Evolutionary conservation across 2,329 filamentous ascomycete species (phyloP).

Genomic region (Colletotrichum nymphaeae): DNA sequence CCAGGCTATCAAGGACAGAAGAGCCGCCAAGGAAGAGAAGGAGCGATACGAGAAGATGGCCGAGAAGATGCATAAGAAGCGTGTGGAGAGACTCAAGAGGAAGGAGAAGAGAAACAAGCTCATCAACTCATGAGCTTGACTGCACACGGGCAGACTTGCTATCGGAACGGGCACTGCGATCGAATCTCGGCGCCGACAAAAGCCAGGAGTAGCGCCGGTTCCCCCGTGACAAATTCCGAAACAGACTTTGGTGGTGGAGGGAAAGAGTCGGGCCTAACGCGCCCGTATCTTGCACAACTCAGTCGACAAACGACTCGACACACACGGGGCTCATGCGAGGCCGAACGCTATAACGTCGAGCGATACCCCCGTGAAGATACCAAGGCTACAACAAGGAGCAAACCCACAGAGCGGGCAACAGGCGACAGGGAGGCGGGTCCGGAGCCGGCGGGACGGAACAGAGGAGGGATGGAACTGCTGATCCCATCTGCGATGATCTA

Average conservation of each 20-base stretch:
- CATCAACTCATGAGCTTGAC: constrained; percentile 68
- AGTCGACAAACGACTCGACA: constrained; percentile 21
- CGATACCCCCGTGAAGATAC: neutral
- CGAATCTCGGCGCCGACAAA: constrained; percentile 9
- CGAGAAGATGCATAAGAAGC: constrained; percentile 97
- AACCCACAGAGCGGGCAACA: neutral
- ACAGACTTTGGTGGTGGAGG: constrained; percentile 11
- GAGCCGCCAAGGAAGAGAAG: constrained; percentile 90
- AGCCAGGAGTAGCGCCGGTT: constrained; percentile 3
- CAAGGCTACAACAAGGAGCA: neutral
- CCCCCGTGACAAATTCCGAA: constrained; percentile 25
- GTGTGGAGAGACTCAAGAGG: constrained; percentile 91
- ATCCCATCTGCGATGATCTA: constrained; percentile 5
- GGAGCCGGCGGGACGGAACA: neutral
- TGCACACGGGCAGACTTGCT: neutral
- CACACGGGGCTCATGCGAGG: constrained; percentile 22
- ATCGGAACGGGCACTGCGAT: constrained; percentile 12
- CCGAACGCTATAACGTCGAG: constrained; percentile 10
- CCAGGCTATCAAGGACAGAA: constrained; percentile 84
- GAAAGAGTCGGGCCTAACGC: constrained; percentile 23
- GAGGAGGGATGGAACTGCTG: neutral
- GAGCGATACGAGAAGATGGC: constrained; percentile 94
- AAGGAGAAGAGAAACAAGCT: constrained; percentile 97
- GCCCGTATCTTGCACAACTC: constrained; percentile 17
- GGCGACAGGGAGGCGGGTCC: constrained; percentile 4